phyloP scores from a whole-genome alignment of 805 yeast species.

The Monosporozyma servazzii region DNA sequence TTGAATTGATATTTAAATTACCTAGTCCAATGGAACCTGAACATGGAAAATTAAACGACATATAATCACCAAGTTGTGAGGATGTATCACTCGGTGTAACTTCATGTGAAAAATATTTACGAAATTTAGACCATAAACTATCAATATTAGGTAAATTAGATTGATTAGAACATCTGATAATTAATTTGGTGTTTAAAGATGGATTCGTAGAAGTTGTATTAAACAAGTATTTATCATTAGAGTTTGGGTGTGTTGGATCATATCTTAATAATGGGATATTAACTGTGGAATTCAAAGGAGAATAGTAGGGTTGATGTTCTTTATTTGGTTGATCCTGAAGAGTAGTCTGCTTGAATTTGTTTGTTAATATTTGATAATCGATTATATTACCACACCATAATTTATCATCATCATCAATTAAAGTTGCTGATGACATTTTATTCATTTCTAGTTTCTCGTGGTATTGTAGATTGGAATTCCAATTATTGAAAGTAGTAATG shows the following conservation, averaged over 20 bases:
- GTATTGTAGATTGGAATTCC: constrained; percentile 60
- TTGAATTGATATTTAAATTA: constrained; percentile 53
- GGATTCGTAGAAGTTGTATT: constrained; percentile 41
- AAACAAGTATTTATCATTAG: constrained; percentile 29
- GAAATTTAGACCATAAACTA: constrained; percentile 16
- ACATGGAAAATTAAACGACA: constrained; percentile 61
- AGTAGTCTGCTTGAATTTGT: constrained; percentile 9
- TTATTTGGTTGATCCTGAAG: background rate
- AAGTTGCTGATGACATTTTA: constrained; percentile 73
- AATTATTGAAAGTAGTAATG: constrained; percentile 39
- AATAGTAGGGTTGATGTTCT: constrained; percentile 35
- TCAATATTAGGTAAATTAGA: constrained; percentile 42
- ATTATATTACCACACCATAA: constrained; percentile 81
- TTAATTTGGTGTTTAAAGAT: constrained; percentile 33
- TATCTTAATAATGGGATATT: constrained; percentile 28
- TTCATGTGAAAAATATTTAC: constrained; percentile 10
- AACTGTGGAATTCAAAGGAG: constrained; percentile 44
- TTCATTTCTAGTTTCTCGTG: constrained; percentile 79
- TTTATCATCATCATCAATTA: constrained; percentile 32
- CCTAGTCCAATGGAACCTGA: constrained; percentile 79
- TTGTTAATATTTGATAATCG: constrained; percentile 43
- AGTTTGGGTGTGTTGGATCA: constrained; percentile 9
- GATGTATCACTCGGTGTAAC: background rate
- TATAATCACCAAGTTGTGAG: background rate
- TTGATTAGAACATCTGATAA: constrained; percentile 50